Evolutionary conservation across 1,284 basidiomycete species (phyloP), one percentile per base, ranked within the genome.

Genomic region (Pseudozyma hubeiensis): DNA sequence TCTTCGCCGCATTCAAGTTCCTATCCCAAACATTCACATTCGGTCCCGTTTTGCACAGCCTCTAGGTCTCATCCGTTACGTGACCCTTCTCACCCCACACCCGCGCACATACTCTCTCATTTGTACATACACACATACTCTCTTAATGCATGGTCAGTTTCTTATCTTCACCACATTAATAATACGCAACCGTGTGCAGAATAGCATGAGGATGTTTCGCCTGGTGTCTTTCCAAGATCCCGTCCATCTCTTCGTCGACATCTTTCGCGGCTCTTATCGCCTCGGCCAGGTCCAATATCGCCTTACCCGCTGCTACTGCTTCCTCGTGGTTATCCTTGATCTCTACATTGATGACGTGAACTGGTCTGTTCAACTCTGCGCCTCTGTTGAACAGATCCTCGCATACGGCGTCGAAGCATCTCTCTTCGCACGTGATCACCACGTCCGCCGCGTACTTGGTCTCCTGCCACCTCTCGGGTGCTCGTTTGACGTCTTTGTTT

Each of bases 321-420:
- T 99, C 97, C 87, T 99, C 97, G 80, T 98, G 96, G 82, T 97
- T 99, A 86, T 99, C 97, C 87, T 93, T 97, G 86, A 99, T 99
- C 84, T 99, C 97, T 66, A 99, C 89, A 85, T 99, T 99, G 85
- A 99, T 94, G 57, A 99, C 86, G 85, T 99, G 97, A 24, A 99
- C 94, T 0, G 94, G 91, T 58, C 91, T 90, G 86, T 95, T 98
- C 82, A 91, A 90, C 68, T 99, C 96, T 2, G 95, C 93, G 30
- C 94, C 94, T 68, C 93, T 89, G 43, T 88, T 87, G 64, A 99
- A 87, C 17, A 99, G 87, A 86, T 99, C 97, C 85, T 99, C 97
- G 82, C 96, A 98, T 17, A 99, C 97, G 3, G 94, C 92, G 84
- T 99, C 97, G 85, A 94, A 99, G 85, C 97, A 99, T 61, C 96